phyloP scores from a whole-genome alignment of 139 green algal genomes.

The Closterium sp. region DNA sequence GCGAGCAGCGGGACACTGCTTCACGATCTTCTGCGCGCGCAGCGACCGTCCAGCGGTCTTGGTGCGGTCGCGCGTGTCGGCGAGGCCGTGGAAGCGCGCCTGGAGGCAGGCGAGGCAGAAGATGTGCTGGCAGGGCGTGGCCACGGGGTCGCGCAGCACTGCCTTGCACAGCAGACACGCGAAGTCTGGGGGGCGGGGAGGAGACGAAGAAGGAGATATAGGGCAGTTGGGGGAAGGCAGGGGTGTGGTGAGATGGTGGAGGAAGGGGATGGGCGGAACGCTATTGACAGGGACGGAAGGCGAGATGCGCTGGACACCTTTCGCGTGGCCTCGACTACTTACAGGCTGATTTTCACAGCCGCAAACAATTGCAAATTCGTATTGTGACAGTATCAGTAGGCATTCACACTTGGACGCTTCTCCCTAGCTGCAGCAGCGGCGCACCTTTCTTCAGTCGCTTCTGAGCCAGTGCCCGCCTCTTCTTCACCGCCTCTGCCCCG shows the following conservation, averaged over 20 bases:
- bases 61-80: slow-evolving; percentile 17
- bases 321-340: neutral
- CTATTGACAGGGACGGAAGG: neutral
- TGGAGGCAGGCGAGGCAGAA: slow-evolving; percentile 90
- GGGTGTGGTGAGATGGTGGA: neutral
- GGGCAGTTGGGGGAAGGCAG: too few relatives aligned
- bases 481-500: neutral
- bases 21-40: slow-evolving; percentile 69
- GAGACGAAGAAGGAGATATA: too few relatives aligned
- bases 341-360: too few relatives aligned
- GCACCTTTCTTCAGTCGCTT: neutral
- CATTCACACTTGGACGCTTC: too few relatives aligned
- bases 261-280: neutral
- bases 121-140: slow-evolving; percentile 81
- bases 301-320: neutral
- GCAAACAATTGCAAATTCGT: too few relatives aligned
- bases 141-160: slow-evolving; percentile 65
- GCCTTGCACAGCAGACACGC: slow-evolving; percentile 71
- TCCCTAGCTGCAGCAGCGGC: too few relatives aligned
- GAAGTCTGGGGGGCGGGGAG: slow-evolving; percentile 68
- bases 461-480: neutral
- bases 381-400: too few relatives aligned
- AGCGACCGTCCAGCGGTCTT: slow-evolving; percentile 53
- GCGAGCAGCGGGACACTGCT: slow-evolving; percentile 61
- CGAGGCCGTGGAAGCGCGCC: slow-evolving; percentile 60